These are phyloP conservation scores for Citrus cavaleriei DNA, from an alignment of 345 rosid species.

Conservation along the genomic window DNA sequence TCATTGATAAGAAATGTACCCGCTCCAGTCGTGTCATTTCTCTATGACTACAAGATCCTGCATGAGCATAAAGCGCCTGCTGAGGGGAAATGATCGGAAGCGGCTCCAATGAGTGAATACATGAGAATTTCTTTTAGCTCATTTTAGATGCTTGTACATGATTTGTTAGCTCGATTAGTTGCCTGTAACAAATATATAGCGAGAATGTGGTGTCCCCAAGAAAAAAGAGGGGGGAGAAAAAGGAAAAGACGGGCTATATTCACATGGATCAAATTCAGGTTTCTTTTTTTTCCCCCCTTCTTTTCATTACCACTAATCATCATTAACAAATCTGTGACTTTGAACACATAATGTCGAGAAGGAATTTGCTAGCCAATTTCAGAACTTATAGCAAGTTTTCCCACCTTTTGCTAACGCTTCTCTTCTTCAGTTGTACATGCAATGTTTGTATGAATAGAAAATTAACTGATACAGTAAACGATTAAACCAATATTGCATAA, in stretches of 20 bases:
- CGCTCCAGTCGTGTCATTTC: conserved; percentile 14
- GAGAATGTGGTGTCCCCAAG: neutral
- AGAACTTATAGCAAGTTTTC: no score
- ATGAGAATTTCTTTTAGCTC: neutral
- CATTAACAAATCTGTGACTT: neutral
- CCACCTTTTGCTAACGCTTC: no score
- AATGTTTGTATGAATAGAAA: no score
- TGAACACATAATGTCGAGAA: no score
- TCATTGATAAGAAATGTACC: conserved; percentile 33
- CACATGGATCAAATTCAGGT: neutral
- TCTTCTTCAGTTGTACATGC: no score
- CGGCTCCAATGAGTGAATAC: neutral
- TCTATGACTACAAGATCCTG: conserved; percentile 9
- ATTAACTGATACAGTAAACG: no score
- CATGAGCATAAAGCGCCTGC: conserved; percentile 3
- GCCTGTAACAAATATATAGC: neutral
- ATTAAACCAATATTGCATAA: no score
- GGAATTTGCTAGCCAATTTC: no score
- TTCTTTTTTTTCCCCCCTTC: neutral
- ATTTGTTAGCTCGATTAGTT: conserved; percentile 14
- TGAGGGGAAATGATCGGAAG: conserved; percentile 1
- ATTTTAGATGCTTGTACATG: neutral
- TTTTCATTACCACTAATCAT: neutral
- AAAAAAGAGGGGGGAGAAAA: neutral
- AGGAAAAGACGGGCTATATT: neutral